These are phyloP conservation scores for Phytopythium litorale DNA, from an alignment of 352 stramenopile species.

Conservation along the genomic window DNA sequence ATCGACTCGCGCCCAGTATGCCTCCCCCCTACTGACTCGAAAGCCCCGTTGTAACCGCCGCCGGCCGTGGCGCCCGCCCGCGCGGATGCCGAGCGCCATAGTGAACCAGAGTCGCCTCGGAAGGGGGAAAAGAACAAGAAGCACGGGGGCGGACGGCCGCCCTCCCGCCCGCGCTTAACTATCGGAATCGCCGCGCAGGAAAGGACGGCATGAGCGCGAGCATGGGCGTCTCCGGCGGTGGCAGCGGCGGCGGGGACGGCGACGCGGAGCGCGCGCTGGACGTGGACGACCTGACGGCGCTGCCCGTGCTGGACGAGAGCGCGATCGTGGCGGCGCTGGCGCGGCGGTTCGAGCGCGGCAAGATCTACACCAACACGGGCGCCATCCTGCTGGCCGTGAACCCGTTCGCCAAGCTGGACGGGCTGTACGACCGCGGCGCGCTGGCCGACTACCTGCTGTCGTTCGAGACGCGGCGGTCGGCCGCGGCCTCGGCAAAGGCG, in stretches of 20 bases:
- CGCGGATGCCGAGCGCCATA: too few species aligned
- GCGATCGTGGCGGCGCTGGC: constrained; percentile 67
- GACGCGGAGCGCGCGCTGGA: constrained; percentile 29
- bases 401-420: constrained; percentile 69
- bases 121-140: background rate
- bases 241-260: background rate
- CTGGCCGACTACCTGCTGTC: constrained; percentile 64
- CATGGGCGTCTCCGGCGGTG: background rate
- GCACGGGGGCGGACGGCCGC: background rate
- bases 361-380: constrained; percentile 87
- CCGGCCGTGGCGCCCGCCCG: too few species aligned
- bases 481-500: constrained; percentile 19
- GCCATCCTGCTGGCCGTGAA: constrained; percentile 83
- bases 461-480: constrained; percentile 40
- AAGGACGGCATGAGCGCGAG: background rate
- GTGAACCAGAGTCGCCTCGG: too few species aligned
- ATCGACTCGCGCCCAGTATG: background rate
- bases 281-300: constrained; percentile 80
- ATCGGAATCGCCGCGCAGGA: background rate
- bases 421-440: constrained; percentile 52
- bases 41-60: background rate
- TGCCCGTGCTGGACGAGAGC: constrained; percentile 73
- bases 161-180: background rate
- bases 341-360: constrained; percentile 59
- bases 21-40: background rate